A percentile compares a stretch with the other conserved stretches of the same genome.
Evolutionary conservation across 192 early-diverging fungal species (phyloP).

Genomic region (Powellomyces hirtus): DNA sequence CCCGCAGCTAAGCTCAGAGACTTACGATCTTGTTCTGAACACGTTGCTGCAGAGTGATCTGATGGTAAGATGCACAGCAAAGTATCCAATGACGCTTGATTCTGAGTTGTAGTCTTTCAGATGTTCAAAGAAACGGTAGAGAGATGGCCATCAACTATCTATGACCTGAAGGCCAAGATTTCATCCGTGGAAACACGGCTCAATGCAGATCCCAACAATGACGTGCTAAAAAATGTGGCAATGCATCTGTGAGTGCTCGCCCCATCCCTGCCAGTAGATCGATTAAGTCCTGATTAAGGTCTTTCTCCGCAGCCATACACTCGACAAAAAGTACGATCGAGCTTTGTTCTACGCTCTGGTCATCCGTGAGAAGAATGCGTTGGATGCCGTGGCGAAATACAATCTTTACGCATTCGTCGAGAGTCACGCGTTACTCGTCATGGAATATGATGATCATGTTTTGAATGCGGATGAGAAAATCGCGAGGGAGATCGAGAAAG

Average conservation of each 20-base stretch:
- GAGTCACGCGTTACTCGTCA: conserved; percentile 74
- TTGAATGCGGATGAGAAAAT: neutral
- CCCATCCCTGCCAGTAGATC: neutral
- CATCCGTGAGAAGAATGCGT: conserved; percentile 66
- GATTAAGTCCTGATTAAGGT: neutral
- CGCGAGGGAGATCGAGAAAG: neutral
- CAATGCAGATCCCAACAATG: conserved; percentile 53
- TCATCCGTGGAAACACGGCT: conserved; percentile 71
- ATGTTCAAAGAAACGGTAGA: conserved; percentile 62
- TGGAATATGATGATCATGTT: conserved; percentile 75
- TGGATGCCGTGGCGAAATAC: conserved; percentile 72
- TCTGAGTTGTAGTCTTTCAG: conserved; percentile 7
- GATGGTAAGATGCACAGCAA: too few species aligned
- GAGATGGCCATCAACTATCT: conserved; percentile 78
- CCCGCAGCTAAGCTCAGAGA: conserved; percentile 70
- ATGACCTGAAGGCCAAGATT: conserved; percentile 72
- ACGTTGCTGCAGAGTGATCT: conserved; percentile 66
- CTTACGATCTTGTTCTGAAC: conserved; percentile 87
- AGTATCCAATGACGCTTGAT: too few species aligned
- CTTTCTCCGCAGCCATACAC: conserved; percentile 66
- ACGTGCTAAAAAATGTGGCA: conserved; percentile 66
- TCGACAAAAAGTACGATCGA: conserved; percentile 69
- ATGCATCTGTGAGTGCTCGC: conserved; percentile 50
- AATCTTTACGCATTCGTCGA: conserved; percentile 79
- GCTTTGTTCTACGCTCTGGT: conserved; percentile 80